Base-by-base conservation (phyloP, 305 asterid species). In the Fraxinus albicans region DNA sequence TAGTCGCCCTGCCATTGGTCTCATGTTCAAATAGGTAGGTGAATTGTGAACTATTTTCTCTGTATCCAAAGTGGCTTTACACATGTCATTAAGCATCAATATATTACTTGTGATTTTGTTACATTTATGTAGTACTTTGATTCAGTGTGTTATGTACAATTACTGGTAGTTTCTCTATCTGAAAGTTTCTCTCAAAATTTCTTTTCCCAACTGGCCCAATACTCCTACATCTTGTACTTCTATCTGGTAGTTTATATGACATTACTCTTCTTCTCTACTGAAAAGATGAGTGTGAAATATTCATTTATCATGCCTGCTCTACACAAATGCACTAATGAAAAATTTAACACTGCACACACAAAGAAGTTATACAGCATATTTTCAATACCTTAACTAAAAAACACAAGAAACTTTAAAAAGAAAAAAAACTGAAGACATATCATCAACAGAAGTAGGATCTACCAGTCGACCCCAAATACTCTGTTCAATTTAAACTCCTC, bases 1-100 rank as follows among this genome's bases (percentile, higher is more conserved):
- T 19, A 90, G 93, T 82, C 98, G 97, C 79, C 98, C 98, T 77
- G 97, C 90, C 85, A 91, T 95, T 33, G 98, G 98, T 74, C 88
- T 86, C 58, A 93, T 95, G 97, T 95, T 95, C 88, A 95, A 92
- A 86, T 94, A 92, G 98, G 98, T 95, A 6, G 27, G 70, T 60
- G 70, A 8, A 60, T 53, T 17, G 63, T 53, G 23, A 53, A 17
- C 23, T 6, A 53, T 53, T 17, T 53, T 15, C n/a, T 53, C 63
- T 53, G 63, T 50, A 17, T 53, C 63, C 2, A 5, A 53, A 53
- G 23, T 53, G 23, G 23, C 8, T 53, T 17, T 53, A 15, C 63
- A 1, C 63, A 0, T 2, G 23, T 15, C 7, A n/a, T 53, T 53
- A 17, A 53, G 63, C 63, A 53, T n/a, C 23, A 5, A 53, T 53